Evolutionary conservation across 2,329 filamentous ascomycete species (phyloP).

Genomic region (Monascus ruber): DNA sequence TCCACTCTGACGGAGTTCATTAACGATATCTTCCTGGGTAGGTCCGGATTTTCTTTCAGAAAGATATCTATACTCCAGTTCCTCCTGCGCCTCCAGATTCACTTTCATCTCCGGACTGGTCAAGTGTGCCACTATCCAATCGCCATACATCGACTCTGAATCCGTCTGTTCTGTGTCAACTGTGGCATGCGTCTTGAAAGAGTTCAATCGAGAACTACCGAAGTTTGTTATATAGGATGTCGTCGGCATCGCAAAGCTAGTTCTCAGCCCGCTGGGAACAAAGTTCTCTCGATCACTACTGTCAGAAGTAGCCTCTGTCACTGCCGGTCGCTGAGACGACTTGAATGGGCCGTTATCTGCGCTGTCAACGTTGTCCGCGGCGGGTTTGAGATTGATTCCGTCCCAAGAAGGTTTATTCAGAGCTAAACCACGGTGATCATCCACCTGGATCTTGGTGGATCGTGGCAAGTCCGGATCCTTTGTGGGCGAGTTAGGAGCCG

Average conservation of each 20-base stretch:
- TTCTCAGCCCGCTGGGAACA: slow-evolving; percentile 2
- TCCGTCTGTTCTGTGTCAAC: slow-evolving; percentile 16
- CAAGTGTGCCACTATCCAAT: slow-evolving; percentile 14
- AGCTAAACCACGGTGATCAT: not conserved
- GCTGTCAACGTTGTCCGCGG: not conserved
- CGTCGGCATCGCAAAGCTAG: slow-evolving; percentile 16
- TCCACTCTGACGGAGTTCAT: slow-evolving; percentile 18
- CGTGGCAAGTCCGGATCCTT: slow-evolving; percentile 4
- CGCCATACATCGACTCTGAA: slow-evolving; percentile 15
- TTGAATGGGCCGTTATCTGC: slow-evolving; percentile 1
- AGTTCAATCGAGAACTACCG: slow-evolving; percentile 5
- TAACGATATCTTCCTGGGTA: slow-evolving; percentile 14
- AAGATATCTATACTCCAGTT: not conserved
- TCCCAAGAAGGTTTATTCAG: not conserved
- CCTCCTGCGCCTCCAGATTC: slow-evolving; percentile 2
- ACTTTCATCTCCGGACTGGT: slow-evolving; percentile 8
- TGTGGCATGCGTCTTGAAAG: slow-evolving; percentile 16
- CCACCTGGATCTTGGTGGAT: not conserved
- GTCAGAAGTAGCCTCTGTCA: slow-evolving; percentile 4
- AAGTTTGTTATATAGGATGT: slow-evolving; percentile 9
- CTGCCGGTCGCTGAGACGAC: slow-evolving; percentile 11
- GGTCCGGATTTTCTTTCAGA: not conserved
- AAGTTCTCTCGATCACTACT: not conserved
- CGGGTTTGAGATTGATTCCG: not conserved
- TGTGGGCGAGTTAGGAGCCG: slow-evolving; percentile 18